phyloP scores from a whole-genome alignment of 257 asterid genomes.

The Craterostigma plantagineum region DNA sequence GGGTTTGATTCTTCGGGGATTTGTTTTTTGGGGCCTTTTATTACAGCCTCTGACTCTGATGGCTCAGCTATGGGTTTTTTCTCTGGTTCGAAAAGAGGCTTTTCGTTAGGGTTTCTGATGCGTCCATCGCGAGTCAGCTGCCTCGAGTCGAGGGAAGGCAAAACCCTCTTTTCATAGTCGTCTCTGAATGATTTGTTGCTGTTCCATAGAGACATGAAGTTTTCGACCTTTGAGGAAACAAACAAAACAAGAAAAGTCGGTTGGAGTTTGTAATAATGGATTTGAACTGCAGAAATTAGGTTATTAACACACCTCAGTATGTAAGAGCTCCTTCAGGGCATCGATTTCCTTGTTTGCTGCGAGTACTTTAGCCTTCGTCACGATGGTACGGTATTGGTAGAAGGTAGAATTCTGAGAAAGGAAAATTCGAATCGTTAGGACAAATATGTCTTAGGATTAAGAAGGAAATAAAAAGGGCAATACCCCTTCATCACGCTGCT shows the following conservation, averaged over 20 bases:
- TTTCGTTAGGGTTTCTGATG: conserved; percentile 48
- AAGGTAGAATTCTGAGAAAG: conserved; percentile 45
- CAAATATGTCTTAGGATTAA: too few species aligned
- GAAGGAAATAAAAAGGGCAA: not conserved
- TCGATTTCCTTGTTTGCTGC: conserved; percentile 55
- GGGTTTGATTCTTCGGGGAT: too few species aligned
- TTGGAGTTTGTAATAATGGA: too few species aligned
- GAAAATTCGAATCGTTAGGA: not conserved
- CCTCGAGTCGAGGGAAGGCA: conserved; percentile 47
- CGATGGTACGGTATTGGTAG: conserved; percentile 30
- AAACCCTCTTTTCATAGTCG: conserved; percentile 47
- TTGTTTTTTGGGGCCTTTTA: conserved; percentile 12
- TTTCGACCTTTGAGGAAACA: conserved; percentile 24
- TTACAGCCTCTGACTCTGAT: conserved; percentile 14
- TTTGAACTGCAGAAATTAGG: not conserved
- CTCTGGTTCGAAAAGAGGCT: conserved; percentile 25
- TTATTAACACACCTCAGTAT: conserved; percentile 33
- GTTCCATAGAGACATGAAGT: conserved; percentile 40
- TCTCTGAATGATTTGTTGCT: conserved; percentile 33
- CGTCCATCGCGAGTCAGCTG: conserved; percentile 58
- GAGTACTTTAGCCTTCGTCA: conserved; percentile 37
- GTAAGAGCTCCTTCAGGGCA: conserved; percentile 31
- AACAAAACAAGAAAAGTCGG: not conserved
- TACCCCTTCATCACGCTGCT: conserved; percentile 71
- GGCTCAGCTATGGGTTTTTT: conserved; percentile 6